Evolutionary conservation across 257 asterid genomes (phyloP), one percentile per base, ranked within the genome.

Genomic region (Cruciata laevipes): DNA sequence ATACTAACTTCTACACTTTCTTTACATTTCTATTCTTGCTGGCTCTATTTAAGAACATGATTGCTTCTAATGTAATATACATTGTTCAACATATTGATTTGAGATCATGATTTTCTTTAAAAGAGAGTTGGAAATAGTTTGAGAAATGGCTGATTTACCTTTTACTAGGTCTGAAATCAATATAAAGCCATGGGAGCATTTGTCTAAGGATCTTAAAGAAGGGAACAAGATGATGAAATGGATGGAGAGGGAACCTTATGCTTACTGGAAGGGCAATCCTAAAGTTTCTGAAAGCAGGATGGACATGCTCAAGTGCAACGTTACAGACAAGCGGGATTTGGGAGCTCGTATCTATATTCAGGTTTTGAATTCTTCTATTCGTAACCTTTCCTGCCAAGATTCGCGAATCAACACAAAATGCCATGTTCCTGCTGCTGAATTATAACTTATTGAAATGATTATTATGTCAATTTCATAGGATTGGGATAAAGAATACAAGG

Each of bases 191-290:
- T 93, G 99, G 99, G 86, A 70, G 69, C 57, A 49, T 7, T 65
- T 88, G 79, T 67, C 77, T 1, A 69, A 81, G 80, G 95, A 86
- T 21, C 53, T 93, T 27, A 72, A 65, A 67, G 82, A 83, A 70
- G 99, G 95, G 69, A 93, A 80, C 63, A 38, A 25, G 69, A 79
- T 83, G 85, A 79, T 31, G 8, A 75, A 31, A 52, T 93, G 99
- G 99, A 72, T 65, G 0, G 90, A 84, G 14, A 79, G 97, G 76
- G 96, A 88, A 70, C 92, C 95, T 5, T 69, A 84, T 73, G 96
- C 99, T 65, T 90, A 80, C 63, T 93, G 99, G 99, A 93, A 88
- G 61, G 99, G 97, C 38, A 90, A 88, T 73, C 97, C 94, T 1
- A 0, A 2, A 1, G 92, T 83, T 17, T 83, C 88, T 38, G 62